These are phyloP conservation scores for Hygrophoropsis aurantiaca DNA, from an alignment of 768 basidiomycete genomes.

Conservation along the genomic window DNA sequence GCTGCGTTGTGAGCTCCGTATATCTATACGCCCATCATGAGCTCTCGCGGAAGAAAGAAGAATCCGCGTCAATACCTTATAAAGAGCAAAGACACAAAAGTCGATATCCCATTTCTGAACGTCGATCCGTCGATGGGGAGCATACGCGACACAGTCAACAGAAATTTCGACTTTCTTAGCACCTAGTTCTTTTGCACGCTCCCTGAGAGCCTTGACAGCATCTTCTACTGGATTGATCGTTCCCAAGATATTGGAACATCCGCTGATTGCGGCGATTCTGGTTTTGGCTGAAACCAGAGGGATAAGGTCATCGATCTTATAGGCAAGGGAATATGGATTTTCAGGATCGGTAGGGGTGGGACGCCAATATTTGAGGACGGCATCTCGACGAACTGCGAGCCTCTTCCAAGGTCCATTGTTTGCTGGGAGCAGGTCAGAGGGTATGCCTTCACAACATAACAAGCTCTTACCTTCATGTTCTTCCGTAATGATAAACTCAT, in stretches of 20 bases:
- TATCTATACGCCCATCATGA: constrained; percentile 40
- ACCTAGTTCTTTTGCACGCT: constrained; percentile 50
- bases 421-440: constrained; percentile 38
- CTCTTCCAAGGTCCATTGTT: constrained; percentile 79
- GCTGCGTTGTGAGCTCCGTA: constrained; percentile 74
- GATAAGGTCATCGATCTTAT: constrained; percentile 55
- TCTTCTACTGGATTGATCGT: constrained; percentile 61
- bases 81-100: constrained; percentile 68
- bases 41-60: background rate
- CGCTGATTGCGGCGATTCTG: constrained; percentile 71
- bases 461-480: constrained; percentile 69
- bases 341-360: constrained; percentile 44
- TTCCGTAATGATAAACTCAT: constrained; percentile 76
- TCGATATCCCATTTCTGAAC: constrained; percentile 79
- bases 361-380: constrained; percentile 59
- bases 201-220: constrained; percentile 49
- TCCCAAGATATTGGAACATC: constrained; percentile 76
- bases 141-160: constrained; percentile 79
- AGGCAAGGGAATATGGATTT: constrained; percentile 67
- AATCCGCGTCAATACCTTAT: constrained; percentile 55
- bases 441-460: background rate
- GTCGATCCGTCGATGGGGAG: constrained; percentile 70
- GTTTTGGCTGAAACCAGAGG: constrained; percentile 65
- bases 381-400: constrained; percentile 58
- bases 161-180: constrained; percentile 62